Evolutionary conservation across 495 filamentous ascomycete species (phyloP).

Genomic region (Xylaria curta): DNA sequence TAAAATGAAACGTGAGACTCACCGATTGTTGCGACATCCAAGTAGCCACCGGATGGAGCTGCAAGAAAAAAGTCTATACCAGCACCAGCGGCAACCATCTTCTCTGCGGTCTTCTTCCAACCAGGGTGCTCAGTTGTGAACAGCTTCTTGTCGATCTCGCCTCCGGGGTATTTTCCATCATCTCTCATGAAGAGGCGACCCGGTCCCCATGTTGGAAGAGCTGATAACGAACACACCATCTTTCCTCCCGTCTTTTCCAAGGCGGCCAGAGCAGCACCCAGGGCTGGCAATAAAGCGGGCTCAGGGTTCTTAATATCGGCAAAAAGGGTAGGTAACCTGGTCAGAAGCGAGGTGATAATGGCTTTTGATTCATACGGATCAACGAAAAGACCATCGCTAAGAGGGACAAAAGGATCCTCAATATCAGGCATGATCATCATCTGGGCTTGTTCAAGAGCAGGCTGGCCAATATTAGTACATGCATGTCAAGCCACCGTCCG

Average conservation of each 20-base stretch:
- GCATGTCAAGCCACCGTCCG: not conserved
- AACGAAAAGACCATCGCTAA: slow-evolving; percentile 91
- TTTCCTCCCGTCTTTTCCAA: slow-evolving; percentile 89
- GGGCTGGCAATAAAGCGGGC: slow-evolving; percentile 80
- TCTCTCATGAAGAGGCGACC: slow-evolving; percentile 83
- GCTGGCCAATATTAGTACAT: slow-evolving; percentile 47
- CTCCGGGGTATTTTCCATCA: slow-evolving; percentile 82
- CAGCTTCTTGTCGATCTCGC: slow-evolving; percentile 90
- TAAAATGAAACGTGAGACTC: slow-evolving; percentile 39
- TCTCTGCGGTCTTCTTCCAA: slow-evolving; percentile 82
- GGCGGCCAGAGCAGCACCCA: slow-evolving; percentile 81
- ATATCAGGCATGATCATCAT: slow-evolving; percentile 99
- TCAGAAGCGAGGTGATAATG: slow-evolving; percentile 84
- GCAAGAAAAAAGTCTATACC: slow-evolving; percentile 95
- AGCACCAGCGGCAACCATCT: slow-evolving; percentile 86
- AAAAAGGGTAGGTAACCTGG: slow-evolving; percentile 82
- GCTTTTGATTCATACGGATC: slow-evolving; percentile 91
- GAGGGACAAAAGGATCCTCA: slow-evolving; percentile 94
- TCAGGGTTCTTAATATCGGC: slow-evolving; percentile 86
- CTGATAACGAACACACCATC: slow-evolving; percentile 83
- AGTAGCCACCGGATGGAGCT: slow-evolving; percentile 84
- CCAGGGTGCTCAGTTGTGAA: slow-evolving; percentile 87
- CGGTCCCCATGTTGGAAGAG: slow-evolving; percentile 89
- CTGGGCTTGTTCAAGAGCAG: slow-evolving; percentile 83
- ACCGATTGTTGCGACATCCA: slow-evolving; percentile 96